These are phyloP conservation scores for Capsella bursapastoris DNA, from an alignment of 345 rosid genomes.

Conservation along the genomic window DNA sequence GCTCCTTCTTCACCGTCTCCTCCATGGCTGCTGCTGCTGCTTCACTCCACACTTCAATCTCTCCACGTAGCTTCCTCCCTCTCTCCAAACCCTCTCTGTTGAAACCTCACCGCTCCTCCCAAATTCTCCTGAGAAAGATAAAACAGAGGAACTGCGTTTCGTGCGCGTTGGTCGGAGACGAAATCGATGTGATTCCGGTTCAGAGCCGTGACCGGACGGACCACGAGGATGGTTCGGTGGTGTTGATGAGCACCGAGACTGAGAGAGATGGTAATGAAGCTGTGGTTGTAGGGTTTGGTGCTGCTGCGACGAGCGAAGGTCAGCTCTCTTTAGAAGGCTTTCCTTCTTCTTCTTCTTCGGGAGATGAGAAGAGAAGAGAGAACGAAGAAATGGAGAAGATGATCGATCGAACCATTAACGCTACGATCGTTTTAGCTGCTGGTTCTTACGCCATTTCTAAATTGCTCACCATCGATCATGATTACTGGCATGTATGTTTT, in stretches of 20 bases:
- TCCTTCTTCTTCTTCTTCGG: constrained; percentile 48
- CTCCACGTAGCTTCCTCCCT: constrained; percentile 58
- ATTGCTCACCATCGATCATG: constrained; percentile 86
- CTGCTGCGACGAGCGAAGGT: constrained; percentile 56
- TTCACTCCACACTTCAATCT: constrained; percentile 54
- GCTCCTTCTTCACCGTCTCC: constrained; percentile 48
- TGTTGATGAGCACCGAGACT: constrained; percentile 42
- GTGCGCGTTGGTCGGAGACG: constrained; percentile 56
- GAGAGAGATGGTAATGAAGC: constrained; percentile 57
- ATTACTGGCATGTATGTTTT: constrained; percentile 82
- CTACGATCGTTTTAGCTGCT: constrained; percentile 76
- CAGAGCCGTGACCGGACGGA: constrained; percentile 61
- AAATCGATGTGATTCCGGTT: constrained; percentile 64
- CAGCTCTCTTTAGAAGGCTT: constrained; percentile 81
- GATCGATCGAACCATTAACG: constrained; percentile 75
- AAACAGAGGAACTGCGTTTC: constrained; percentile 50
- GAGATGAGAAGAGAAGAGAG: constrained; percentile 41
- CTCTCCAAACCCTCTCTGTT: constrained; percentile 53
- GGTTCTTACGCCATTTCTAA: constrained; percentile 83
- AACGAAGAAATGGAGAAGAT: constrained; percentile 58
- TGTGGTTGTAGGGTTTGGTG: constrained; percentile 66
- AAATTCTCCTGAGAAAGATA: constrained; percentile 49
- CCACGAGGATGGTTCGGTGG: constrained; percentile 61
- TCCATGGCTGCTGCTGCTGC: constrained; percentile 73
- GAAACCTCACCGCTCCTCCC: constrained; percentile 43